A percentile compares a stretch with the other conserved stretches of the same genome.
Evolutionary conservation across 2,329 filamentous ascomycete genomes (phyloP).

Genomic region (Pezicula radicicola): DNA sequence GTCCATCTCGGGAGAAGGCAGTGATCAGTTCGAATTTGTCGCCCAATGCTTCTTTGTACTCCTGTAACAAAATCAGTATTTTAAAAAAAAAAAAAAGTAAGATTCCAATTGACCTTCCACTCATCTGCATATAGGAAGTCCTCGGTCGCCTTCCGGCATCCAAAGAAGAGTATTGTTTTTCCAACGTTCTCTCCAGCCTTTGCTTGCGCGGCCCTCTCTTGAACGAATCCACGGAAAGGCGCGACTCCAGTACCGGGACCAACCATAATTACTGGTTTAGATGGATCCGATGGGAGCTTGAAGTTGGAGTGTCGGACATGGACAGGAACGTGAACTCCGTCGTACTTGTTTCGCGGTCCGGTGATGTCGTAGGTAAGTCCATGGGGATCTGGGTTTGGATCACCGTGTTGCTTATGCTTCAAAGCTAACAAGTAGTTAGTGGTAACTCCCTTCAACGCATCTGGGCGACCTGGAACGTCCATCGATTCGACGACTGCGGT

Average conservation of each 20-base stretch:
- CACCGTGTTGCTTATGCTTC: conserved; percentile 94
- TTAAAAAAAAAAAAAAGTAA: not conserved
- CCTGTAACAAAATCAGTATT: conserved; percentile 44
- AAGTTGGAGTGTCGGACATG: conserved; percentile 98
- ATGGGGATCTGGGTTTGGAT: conserved; percentile 76
- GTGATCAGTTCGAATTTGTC: conserved; percentile 89
- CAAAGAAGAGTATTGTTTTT: conserved; percentile 88
- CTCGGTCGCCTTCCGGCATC: conserved; percentile 82
- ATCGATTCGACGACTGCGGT: conserved; percentile 92
- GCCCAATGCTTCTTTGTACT: conserved; percentile 78
- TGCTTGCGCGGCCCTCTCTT: conserved; percentile 84
- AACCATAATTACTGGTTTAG: conserved; percentile 92
- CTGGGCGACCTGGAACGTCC: conserved; percentile 69
- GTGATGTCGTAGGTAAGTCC: conserved; percentile 82
- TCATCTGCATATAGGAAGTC: conserved; percentile 92
- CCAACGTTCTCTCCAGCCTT: conserved; percentile 80
- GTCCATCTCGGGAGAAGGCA: conserved; percentile 87
- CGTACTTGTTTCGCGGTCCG: conserved; percentile 94
- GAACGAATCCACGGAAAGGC: conserved; percentile 92
- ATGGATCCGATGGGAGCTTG: conserved; percentile 93
- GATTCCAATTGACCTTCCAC: conserved; percentile 73
- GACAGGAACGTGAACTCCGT: conserved; percentile 90
- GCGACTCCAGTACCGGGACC: conserved; percentile 96
- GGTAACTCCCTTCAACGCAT: conserved; percentile 86
- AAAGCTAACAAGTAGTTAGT: conserved; percentile 95